These are phyloP conservation scores for Leishmania braziliensis DNA, from an alignment of 208 protist genomes.

Conservation along the genomic window DNA sequence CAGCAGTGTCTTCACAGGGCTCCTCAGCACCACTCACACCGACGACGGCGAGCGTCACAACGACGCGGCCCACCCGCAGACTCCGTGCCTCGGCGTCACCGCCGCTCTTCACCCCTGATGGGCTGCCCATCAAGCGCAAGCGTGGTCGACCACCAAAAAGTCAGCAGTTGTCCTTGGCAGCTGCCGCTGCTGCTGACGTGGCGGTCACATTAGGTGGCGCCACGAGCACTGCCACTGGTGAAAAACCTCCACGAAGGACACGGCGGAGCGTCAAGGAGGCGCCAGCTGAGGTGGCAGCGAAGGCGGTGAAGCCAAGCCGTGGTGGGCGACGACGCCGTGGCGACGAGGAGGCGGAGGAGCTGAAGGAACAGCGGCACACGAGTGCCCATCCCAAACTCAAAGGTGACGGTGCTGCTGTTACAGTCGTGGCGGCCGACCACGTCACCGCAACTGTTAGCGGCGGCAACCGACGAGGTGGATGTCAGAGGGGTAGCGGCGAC, in stretches of 20 bases:
- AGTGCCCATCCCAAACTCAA: background rate
- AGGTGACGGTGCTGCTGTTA: background rate
- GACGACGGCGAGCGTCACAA: conserved; percentile 5
- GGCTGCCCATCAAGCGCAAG: conserved; percentile 54
- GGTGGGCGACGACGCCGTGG: conserved; percentile 16
- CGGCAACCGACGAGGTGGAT: conserved; percentile 5
- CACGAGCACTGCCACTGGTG: background rate
- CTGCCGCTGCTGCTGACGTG: conserved; percentile 8
- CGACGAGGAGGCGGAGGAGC: conserved; percentile 7
- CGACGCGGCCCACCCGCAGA: background rate
- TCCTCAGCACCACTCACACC: background rate
- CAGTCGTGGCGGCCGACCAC: background rate
- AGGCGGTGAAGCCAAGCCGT: conserved; percentile 16
- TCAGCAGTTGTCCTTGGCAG: conserved; percentile 17
- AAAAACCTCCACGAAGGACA: background rate
- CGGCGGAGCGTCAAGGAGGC: conserved; percentile 9
- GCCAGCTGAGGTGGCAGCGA: background rate
- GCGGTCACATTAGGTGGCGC: background rate
- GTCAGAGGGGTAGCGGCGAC: conserved; percentile 1
- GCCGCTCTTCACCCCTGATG: conserved; percentile 30
- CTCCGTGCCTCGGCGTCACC: conserved; percentile 8
- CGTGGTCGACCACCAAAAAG: conserved; percentile 65
- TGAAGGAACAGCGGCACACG: background rate
- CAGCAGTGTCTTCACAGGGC: background rate
- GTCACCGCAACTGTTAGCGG: background rate